phyloP scores from a whole-genome alignment of 768 basidiomycete genomes.

The Sporobolomyces roseus region DNA sequence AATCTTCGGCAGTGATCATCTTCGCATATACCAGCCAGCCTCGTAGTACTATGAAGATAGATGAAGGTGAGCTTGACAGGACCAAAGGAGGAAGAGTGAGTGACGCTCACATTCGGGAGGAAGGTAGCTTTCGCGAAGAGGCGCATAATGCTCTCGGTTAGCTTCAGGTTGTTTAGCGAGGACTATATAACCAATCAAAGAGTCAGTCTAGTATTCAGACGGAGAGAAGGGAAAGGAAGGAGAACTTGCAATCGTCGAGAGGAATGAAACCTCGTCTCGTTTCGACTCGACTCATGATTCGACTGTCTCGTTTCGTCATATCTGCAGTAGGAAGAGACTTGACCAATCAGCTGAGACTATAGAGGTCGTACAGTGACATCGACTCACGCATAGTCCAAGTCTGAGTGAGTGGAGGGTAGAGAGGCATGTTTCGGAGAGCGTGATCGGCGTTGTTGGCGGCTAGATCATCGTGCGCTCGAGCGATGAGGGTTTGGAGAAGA shows the following conservation, averaged over 20 bases:
- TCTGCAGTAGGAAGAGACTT: neutral
- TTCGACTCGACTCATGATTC: constrained; percentile 39
- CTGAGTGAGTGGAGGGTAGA: constrained; percentile 2
- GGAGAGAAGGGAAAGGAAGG: neutral
- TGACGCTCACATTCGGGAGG: constrained; percentile 27
- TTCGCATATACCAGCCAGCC: constrained; percentile 31
- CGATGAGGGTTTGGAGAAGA: constrained; percentile 27
- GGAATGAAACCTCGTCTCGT: constrained; percentile 34
- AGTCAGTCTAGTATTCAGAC: neutral
- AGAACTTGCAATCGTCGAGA: constrained; percentile 31
- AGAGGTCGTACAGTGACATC: neutral
- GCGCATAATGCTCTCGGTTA: neutral
- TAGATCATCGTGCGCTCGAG: constrained; percentile 17
- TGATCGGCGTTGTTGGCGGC: constrained; percentile 6
- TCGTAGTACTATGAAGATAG: constrained; percentile 28
- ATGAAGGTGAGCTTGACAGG: no score
- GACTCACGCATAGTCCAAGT: constrained; percentile 36
- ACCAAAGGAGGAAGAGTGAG: neutral
- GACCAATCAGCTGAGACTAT: neutral
- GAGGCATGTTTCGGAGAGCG: neutral
- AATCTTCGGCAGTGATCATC: constrained; percentile 10
- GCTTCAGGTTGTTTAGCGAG: constrained; percentile 15
- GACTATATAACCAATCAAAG: neutral
- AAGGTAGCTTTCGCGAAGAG: constrained; percentile 13
- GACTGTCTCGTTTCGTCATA: constrained; percentile 38